Evolutionary conservation across 768 basidiomycete species (phyloP).

Genomic region (Dentipellis sp.): DNA sequence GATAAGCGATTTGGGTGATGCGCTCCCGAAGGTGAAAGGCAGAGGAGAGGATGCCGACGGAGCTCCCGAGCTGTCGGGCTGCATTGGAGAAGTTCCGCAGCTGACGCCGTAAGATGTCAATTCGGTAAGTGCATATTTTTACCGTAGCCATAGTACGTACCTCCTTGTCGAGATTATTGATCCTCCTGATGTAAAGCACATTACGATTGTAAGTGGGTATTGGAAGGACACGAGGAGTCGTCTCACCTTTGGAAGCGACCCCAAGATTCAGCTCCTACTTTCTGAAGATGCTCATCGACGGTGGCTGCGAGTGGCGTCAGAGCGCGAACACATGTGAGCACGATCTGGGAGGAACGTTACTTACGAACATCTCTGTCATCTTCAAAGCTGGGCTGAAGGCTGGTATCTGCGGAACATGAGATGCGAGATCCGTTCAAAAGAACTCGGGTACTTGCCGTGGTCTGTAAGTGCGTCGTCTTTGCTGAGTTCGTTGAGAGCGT

Average conservation of each 20-base stretch:
- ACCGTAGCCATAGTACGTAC: constrained; percentile 21
- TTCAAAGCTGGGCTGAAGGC: constrained; percentile 41
- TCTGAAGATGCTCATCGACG: constrained; percentile 64
- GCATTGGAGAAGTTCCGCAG: constrained; percentile 72
- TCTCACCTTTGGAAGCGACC: constrained; percentile 51
- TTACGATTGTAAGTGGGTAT: too few species aligned
- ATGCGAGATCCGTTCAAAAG: not conserved
- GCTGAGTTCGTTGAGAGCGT: constrained; percentile 35
- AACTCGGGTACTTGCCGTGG: constrained; percentile 20
- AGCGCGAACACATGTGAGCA: not conserved
- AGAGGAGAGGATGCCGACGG: constrained; percentile 68
- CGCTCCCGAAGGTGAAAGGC: constrained; percentile 64
- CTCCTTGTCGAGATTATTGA: constrained; percentile 59
- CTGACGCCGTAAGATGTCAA: constrained; percentile 25
- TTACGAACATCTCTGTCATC: constrained; percentile 60
- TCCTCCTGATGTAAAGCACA: constrained; percentile 28
- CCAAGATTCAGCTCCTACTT: constrained; percentile 56
- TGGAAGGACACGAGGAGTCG: not conserved
- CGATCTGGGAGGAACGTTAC: constrained; percentile 20
- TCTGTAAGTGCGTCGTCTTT: constrained; percentile 27
- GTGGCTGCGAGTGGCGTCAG: constrained; percentile 30
- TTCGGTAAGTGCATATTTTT: too few species aligned
- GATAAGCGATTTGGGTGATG: constrained; percentile 55
- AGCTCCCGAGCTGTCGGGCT: constrained; percentile 66
- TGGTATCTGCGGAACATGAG: constrained; percentile 22